These are phyloP conservation scores for Cutaneotrichosporon sp. DNA, from an alignment of 1,284 basidiomycete species.

Conservation along the genomic window DNA sequence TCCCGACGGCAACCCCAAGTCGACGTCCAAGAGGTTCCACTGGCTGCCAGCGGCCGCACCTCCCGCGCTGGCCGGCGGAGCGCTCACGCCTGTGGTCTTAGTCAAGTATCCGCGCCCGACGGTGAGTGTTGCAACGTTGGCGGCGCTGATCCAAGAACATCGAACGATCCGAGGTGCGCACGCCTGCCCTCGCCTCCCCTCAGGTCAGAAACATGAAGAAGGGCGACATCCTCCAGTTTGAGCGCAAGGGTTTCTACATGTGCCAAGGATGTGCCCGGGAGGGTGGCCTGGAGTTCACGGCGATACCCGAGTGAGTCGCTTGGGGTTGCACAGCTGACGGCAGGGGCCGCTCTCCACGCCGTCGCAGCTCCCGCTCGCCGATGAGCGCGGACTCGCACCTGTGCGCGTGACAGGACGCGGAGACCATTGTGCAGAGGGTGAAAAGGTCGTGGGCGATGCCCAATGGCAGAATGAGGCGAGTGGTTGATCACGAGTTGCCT, in stretches of 20 bases:
- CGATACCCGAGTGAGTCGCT: slow-evolving; percentile 8
- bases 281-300: slow-evolving; percentile 2
- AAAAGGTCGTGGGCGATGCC: not conserved
- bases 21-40: slow-evolving; percentile 5
- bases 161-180: not conserved
- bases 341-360: not conserved
- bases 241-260: slow-evolving; percentile 12
- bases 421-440: not conserved
- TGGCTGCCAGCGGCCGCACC: slow-evolving; percentile 1
- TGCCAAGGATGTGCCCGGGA: not conserved
- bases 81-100: not conserved
- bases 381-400: not conserved
- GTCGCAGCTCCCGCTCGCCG: not conserved
- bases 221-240: slow-evolving; percentile 10
- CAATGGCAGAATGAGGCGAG: not conserved
- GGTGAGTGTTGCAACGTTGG: not conserved
- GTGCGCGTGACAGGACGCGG: not conserved
- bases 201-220: not conserved
- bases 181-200: not conserved
- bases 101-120: slow-evolving; percentile 6
- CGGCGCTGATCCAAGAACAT: not conserved
- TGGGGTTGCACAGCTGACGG: not conserved
- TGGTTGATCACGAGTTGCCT: not conserved
- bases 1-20: not conserved
- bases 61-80: not conserved